Evolutionary conservation across 768 basidiomycete genomes (phyloP), one percentile per base, ranked within the genome.

Genomic region (Suillus cothurnatus): DNA sequence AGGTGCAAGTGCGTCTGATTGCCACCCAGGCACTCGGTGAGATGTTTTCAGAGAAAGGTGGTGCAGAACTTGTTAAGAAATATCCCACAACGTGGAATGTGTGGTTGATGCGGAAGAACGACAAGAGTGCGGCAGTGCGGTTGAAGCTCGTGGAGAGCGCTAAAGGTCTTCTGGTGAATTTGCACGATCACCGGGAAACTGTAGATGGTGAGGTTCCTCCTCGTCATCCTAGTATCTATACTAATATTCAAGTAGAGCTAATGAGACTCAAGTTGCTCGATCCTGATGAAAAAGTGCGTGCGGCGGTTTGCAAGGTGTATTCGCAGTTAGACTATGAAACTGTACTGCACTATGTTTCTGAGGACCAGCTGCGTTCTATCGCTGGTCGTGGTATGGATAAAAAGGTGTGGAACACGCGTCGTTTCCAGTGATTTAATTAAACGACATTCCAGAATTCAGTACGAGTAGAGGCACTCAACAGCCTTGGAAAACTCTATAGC

Each of bases 301-400:
- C 91, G 7, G 90, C 94, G 0, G 88, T 88, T 1, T 97, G 95
- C 81, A 88, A 85, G 71, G 77, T 93, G 14, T 94, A 94, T 69
- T 87, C 88, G 1, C 85, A 88, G 62, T 78, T 99, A 14, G 96
- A 98, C 74, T 98, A 94, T 72, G 97, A 99, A 77, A 91, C 90
- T 0, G 91, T 89, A 0, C 74, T 95, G 38, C 95, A 97, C 73
- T 88, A 94, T 70, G 88, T 96, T 34, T 85, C 87, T 11, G 82
- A 83, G 65, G 72, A 74, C 0, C 88, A 90, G 59, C 78, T 98
- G 55, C 81, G 83, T 17, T 80, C 78, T 4, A 77, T 99, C 1
- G 90, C 86, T 6, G 91, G 82, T 26, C 84, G 97, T 28, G 87
- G 89, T 2, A 74, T 87, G 64, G 97, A 99, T 77, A 94, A 92